Evolutionary conservation across 2,329 filamentous ascomycete genomes (phyloP), one percentile per base, ranked within the genome.

Genomic region (Coniochaeta hoffmannii): DNA sequence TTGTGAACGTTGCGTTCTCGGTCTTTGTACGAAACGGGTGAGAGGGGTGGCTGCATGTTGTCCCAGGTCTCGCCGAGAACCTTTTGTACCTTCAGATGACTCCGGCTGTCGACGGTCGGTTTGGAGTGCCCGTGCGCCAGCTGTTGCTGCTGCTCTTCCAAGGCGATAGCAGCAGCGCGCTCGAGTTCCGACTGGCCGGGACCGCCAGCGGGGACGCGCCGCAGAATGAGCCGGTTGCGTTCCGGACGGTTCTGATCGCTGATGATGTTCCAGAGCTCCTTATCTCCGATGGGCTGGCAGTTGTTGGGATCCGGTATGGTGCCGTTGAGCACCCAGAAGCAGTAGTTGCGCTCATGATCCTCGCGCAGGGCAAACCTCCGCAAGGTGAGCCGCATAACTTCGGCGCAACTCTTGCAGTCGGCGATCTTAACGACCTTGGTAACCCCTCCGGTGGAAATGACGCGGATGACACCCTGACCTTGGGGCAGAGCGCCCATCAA

Each of bases 401-500:
- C 91, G 65, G 97, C 94, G 58, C 90, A 89, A 5, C 88, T 94
- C 66, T 86, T 91, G 78, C 92, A 97, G 61, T 89, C 89, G 60
- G 90, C 88, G 62, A 97, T 91, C 70, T 94, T 94, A 66, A 99
- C 86, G 24, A 97, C 92, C 66, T 96, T 96, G 50, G 91, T 96
- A 59, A 91, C 86, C 53, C 92, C 94, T 59, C 86, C 90, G 51
- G 91, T 94, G 62, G 89, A 96, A 66, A 97, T 96, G 62, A 97
- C 90, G 60, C 92, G 84, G 60, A 97, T 96, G 58, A 96, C 84
- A 57, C 92, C 88, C 69, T 95, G 90, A 70, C 91, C 89, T 61
- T 86, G 81, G 56, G 92, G 92, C 65, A 97, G 76, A 57, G 88
- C 87, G 61, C 90, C 89, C 81, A 93, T 94, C 60, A 93, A 85